Conservation (phyloP, 257 asterid genomes). For the Nicotiana noctiflora region DNA sequence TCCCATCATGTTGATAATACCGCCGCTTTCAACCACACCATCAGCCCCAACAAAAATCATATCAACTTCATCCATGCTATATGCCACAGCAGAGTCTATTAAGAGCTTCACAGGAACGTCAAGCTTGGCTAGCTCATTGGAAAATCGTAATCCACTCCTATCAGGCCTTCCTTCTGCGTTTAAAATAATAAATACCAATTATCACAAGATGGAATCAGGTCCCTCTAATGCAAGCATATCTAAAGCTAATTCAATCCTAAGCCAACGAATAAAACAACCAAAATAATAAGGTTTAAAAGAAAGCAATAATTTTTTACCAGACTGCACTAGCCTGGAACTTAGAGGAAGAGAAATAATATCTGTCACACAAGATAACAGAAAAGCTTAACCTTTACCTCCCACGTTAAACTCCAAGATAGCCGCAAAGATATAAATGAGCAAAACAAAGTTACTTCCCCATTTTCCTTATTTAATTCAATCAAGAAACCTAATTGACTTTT, state of each 20-base stretch:
- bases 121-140: constrained; percentile 89
- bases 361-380: background rate
- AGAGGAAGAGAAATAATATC: background rate
- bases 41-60: constrained; percentile 97
- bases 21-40: constrained; percentile 94
- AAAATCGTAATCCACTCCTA: constrained; percentile 71
- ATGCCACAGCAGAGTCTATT: constrained; percentile 95
- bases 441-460: background rate
- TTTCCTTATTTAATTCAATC: background rate
- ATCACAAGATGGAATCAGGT: background rate
- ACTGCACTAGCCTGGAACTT: background rate
- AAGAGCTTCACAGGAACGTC: constrained; percentile 87
- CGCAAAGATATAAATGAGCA: too few species aligned
- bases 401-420: background rate
- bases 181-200: constrained; percentile 12
- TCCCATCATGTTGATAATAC: constrained; percentile 95
- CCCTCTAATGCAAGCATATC: background rate
- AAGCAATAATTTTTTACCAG: background rate
- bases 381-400: background rate
- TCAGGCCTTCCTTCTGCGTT: constrained; percentile 94
- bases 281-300: background rate
- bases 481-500: background rate
- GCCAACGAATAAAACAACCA: background rate
- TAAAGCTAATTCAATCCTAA: background rate
- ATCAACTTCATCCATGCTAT: constrained; percentile 91